Conservation (phyloP, 495 filamentous ascomycete genomes). For the Parathielavia appendiculata region DNA sequence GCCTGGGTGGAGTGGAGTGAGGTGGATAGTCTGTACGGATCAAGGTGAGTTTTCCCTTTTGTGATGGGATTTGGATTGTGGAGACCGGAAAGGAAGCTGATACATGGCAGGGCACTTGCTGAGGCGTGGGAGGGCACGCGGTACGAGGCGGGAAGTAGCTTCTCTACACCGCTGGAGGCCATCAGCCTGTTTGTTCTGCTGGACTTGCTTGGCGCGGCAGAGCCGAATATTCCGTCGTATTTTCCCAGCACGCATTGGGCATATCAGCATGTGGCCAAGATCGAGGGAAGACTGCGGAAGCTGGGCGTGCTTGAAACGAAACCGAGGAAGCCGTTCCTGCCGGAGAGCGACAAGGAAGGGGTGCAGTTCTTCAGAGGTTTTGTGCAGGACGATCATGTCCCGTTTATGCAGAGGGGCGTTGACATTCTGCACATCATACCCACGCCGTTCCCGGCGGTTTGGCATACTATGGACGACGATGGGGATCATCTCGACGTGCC, state of each 20-base stretch:
- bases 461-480: slow-evolving; percentile 83
- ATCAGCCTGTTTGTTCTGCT: slow-evolving; percentile 91
- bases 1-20: slow-evolving; percentile 76
- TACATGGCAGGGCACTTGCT: slow-evolving; percentile 26
- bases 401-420: slow-evolving; percentile 80
- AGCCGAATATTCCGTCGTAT: slow-evolving; percentile 70
- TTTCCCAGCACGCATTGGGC: slow-evolving; percentile 92
- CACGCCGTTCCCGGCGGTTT: slow-evolving; percentile 72
- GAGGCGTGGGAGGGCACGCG: slow-evolving; percentile 24
- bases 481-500: slow-evolving; percentile 77
- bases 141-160: slow-evolving; percentile 16
- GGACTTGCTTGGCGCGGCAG: slow-evolving; percentile 71
- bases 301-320: slow-evolving; percentile 37
- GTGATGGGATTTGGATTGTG: neutral
- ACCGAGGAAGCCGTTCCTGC: slow-evolving; percentile 37
- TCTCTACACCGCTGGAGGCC: slow-evolving; percentile 61
- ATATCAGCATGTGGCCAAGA: slow-evolving; percentile 61
- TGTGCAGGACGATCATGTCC: slow-evolving; percentile 83
- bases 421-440: slow-evolving; percentile 86
- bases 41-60: slow-evolving; percentile 48
- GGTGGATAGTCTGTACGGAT: slow-evolving; percentile 80
- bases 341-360: slow-evolving; percentile 50
- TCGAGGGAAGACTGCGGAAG: slow-evolving; percentile 66
- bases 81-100: neutral
- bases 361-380: slow-evolving; percentile 46